phyloP scores from a whole-genome alignment of 768 basidiomycete genomes.

The Podaxis sp. region DNA sequence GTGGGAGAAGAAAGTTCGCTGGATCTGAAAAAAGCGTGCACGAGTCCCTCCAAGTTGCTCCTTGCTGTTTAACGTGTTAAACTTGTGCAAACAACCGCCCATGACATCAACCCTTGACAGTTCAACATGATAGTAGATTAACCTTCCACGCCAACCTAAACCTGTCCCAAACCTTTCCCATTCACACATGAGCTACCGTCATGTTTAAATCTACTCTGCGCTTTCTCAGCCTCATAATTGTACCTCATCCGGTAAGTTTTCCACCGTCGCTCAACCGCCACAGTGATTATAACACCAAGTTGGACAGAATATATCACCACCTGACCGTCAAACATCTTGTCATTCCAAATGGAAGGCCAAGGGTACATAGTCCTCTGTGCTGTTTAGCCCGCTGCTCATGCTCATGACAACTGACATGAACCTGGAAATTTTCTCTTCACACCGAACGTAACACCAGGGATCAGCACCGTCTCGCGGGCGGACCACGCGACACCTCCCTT shows the following conservation, averaged over 20 bases:
- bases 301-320: conserved; percentile 3
- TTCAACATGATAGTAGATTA: neutral
- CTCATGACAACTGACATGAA: neutral
- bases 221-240: conserved; percentile 8
- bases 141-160: neutral
- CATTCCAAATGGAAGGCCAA: neutral
- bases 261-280: neutral
- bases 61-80: neutral
- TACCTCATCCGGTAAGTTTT: conserved; percentile 10
- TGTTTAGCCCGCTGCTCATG: neutral
- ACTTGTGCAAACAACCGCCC: neutral
- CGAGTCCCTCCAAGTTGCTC: neutral
- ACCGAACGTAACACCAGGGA: neutral
- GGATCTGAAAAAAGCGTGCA: neutral
- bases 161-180: neutral
- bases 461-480: neutral
- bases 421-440: neutral
- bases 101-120: neutral
- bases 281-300: neutral
- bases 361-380: neutral
- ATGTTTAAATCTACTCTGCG: conserved; percentile 8
- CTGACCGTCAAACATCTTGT: neutral
- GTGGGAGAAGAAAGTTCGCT: neutral
- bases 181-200: neutral
- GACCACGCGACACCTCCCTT: neutral